These are phyloP conservation scores for Trichocladium antarcticum DNA, from an alignment of 495 filamentous ascomycete species.

Conservation along the genomic window DNA sequence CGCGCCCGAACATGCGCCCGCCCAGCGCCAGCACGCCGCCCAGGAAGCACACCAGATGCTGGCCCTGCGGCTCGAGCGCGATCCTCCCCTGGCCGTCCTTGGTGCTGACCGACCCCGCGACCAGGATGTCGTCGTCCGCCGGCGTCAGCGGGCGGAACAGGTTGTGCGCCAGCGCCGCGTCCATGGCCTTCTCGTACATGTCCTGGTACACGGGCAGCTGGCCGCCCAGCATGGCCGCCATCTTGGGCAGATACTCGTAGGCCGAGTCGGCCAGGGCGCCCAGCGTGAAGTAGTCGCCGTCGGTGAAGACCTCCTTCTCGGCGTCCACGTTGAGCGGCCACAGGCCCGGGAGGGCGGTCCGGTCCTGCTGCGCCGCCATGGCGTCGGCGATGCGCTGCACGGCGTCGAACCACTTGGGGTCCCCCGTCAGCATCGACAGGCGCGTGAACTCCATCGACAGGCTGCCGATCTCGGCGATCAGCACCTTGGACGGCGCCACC, in stretches of 20 bases:
- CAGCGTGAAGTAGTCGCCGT: constrained; percentile 48
- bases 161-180: constrained; percentile 50
- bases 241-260: constrained; percentile 84
- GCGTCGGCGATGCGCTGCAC: constrained; percentile 63
- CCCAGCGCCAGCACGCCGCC: constrained; percentile 82
- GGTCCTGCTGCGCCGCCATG: constrained; percentile 54
- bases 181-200: constrained; percentile 43
- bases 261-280: constrained; percentile 73
- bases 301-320: constrained; percentile 14
- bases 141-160: constrained; percentile 54
- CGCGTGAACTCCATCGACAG: constrained; percentile 75
- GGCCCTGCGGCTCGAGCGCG: constrained; percentile 25
- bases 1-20: constrained; percentile 55
- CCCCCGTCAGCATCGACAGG: constrained; percentile 66
- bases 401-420: constrained; percentile 76
- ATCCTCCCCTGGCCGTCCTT: constrained; percentile 4
- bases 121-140: constrained; percentile 53
- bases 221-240: constrained; percentile 34
- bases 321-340: constrained; percentile 31
- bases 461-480: constrained; percentile 62
- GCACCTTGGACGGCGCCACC: constrained; percentile 36
- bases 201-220: constrained; percentile 25
- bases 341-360: constrained; percentile 56
- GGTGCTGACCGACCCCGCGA: constrained; percentile 37
- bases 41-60: constrained; percentile 56